Percentiles rank a stretch among this genome's conserved stretches.
phyloP scores from a whole-genome alignment of 768 basidiomycete species.

The Brasilioporus rufonigricans region DNA sequence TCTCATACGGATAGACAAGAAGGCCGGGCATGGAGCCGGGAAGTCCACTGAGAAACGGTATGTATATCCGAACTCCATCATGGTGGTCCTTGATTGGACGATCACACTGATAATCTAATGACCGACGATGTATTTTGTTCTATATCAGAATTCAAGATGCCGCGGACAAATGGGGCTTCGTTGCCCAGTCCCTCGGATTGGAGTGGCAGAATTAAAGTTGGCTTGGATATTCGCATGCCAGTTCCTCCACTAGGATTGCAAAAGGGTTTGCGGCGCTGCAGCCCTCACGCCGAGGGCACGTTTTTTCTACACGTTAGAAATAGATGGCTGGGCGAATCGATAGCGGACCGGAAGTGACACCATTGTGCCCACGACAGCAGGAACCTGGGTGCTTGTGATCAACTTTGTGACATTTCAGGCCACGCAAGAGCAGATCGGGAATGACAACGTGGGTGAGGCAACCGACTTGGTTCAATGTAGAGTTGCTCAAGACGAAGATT shows the following conservation, averaged over 20 bases:
- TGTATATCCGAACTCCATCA: neutral
- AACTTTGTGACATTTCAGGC: too few relatives aligned
- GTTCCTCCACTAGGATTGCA: neutral
- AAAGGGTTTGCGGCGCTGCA: neutral
- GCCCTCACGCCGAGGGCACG: neutral
- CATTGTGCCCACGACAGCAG: neutral
- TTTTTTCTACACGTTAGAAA: neutral
- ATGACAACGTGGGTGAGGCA: neutral
- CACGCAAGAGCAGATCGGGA: too few relatives aligned
- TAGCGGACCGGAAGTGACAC: neutral
- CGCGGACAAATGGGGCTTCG: constrained; percentile 77
- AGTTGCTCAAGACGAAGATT: constrained; percentile 5
- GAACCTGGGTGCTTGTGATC: neutral
- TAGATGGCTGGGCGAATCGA: neutral
- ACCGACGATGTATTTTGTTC: neutral
- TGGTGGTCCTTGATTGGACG: neutral
- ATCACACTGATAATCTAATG: constrained; percentile 13
- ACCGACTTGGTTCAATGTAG: neutral
- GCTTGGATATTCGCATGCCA: constrained; percentile 1
- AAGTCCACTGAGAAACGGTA: constrained; percentile 72
- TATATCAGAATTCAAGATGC: constrained; percentile 65
- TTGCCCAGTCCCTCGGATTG: constrained; percentile 61
- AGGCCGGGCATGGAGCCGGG: constrained; percentile 78
- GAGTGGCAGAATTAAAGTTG: constrained; percentile 30
- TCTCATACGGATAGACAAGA: constrained; percentile 74